Percentiles rank a stretch among this genome's conserved stretches.
Conservation (phyloP, 768 basidiomycete genomes). For the Leccinum aurantiacum region DNA sequence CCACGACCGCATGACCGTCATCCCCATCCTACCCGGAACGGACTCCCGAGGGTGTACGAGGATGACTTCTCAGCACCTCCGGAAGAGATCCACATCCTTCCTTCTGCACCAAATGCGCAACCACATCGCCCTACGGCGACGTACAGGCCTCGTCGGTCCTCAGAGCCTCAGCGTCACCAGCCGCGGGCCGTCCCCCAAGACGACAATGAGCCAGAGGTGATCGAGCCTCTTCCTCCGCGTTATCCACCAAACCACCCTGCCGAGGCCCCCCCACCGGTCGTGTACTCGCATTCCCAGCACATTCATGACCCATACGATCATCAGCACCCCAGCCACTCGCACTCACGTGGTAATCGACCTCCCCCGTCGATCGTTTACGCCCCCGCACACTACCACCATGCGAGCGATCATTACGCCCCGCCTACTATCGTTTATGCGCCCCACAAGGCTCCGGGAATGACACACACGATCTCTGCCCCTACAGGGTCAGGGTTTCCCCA, state of each 20-base stretch:
- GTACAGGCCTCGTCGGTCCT: conserved; percentile 32
- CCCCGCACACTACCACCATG: conserved; percentile 41
- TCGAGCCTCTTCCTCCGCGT: conserved; percentile 35
- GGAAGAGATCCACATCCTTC: conserved; percentile 64
- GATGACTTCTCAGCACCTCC: conserved; percentile 37
- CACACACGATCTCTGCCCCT: conserved; percentile 69
- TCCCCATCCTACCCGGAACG: conserved; percentile 16
- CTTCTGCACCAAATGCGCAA: conserved; percentile 43
- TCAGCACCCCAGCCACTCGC: conserved; percentile 36
- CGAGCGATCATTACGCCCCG: conserved; percentile 54
- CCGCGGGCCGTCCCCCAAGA: conserved; percentile 14
- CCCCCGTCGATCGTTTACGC: conserved; percentile 64
- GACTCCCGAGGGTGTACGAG: conserved; percentile 18
- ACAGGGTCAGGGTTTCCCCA: conserved; percentile 36
- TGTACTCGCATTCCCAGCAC: conserved; percentile 43
- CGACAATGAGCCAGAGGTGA: conserved; percentile 33
- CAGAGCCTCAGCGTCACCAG: conserved; percentile 29
- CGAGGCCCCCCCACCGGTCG: conserved; percentile 27
- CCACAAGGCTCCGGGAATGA: conserved; percentile 59
- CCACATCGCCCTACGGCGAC: conserved; percentile 33
- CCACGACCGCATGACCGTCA: conserved; percentile 30
- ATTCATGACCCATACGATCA: conserved; percentile 36
- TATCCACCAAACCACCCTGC: conserved; percentile 22
- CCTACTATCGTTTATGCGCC: conserved; percentile 58
- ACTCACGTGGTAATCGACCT: conserved; percentile 37